Percentiles rank a stretch among this genome's conserved stretches.
Evolutionary conservation across 1,284 basidiomycete genomes (phyloP).

Genomic region (Apiotrichum laibachii): DNA sequence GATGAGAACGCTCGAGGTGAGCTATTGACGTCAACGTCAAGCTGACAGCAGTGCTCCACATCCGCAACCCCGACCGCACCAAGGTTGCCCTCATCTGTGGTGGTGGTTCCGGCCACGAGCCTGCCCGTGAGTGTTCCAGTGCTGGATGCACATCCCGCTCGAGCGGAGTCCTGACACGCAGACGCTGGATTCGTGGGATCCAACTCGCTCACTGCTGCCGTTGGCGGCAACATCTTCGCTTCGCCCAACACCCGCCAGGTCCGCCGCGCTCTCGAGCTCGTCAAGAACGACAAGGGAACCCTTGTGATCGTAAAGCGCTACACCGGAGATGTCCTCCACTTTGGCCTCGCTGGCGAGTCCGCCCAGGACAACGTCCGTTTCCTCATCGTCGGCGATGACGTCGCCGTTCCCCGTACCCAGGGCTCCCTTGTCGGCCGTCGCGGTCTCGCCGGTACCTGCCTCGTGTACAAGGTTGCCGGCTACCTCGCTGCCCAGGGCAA

Average conservation of each 20-base stretch:
- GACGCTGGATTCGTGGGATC: conserved; percentile 75
- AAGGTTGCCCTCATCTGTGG: conserved; percentile 82
- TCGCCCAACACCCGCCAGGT: conserved; percentile 84
- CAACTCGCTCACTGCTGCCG: conserved; percentile 78
- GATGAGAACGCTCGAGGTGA: conserved; percentile 53
- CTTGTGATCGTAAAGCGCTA: conserved; percentile 79
- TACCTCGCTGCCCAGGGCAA: conserved; percentile 72
- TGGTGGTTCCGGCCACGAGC: conserved; percentile 88
- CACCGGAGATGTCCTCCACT: conserved; percentile 87
- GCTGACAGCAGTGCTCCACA: conserved; percentile 53
- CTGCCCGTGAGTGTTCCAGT: conserved; percentile 53
- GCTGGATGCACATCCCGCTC: background rate
- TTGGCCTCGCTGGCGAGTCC: conserved; percentile 85
- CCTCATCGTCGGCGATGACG: conserved; percentile 86
- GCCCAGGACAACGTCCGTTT: conserved; percentile 71
- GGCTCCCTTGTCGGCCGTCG: conserved; percentile 51
- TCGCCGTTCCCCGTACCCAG: conserved; percentile 68
- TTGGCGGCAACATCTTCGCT: conserved; percentile 82
- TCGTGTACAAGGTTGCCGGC: conserved; percentile 90
- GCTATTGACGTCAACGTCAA: conserved; percentile 1
- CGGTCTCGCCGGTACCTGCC: conserved; percentile 81
- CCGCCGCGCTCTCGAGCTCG: conserved; percentile 70
- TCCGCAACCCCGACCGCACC: conserved; percentile 58
- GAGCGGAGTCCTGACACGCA: background rate
- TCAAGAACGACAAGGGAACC: conserved; percentile 72